Conservation (phyloP, 768 basidiomycete species). For the Lentinula lateritia region DNA sequence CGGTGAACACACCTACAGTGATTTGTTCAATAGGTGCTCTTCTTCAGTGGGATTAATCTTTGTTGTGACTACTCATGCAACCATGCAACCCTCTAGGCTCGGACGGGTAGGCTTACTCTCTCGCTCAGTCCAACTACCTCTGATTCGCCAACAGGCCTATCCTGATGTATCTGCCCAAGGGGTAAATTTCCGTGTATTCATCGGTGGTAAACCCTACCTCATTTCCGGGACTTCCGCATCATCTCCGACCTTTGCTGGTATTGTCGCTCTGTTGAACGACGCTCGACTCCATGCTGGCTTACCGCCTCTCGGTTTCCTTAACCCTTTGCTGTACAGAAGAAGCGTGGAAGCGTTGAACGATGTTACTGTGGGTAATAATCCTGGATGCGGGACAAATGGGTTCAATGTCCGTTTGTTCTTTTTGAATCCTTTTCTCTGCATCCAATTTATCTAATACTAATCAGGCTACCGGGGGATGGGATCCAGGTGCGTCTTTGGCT, state of each 20-base stretch:
- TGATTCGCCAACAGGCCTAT: slow-evolving; percentile 31
- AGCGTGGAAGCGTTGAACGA: slow-evolving; percentile 42
- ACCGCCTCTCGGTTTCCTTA: slow-evolving; percentile 58
- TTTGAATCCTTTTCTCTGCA: neutral
- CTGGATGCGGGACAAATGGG: slow-evolving; percentile 52
- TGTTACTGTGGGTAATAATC: slow-evolving; percentile 47
- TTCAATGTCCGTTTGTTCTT: slow-evolving; percentile 48
- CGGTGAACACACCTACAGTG: slow-evolving; percentile 43
- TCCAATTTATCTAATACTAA: neutral
- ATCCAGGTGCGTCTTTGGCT: slow-evolving; percentile 38
- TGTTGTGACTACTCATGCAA: neutral
- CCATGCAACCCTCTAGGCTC: slow-evolving; percentile 23
- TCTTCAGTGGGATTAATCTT: neutral
- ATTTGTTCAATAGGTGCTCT: slow-evolving; percentile 51
- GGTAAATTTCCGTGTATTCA: slow-evolving; percentile 41
- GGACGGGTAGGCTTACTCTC: slow-evolving; percentile 38
- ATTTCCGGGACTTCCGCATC: slow-evolving; percentile 65
- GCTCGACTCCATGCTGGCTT: slow-evolving; percentile 39
- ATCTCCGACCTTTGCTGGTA: slow-evolving; percentile 56
- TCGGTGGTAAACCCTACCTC: slow-evolving; percentile 27
- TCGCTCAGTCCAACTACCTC: neutral
- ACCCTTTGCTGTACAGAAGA: slow-evolving; percentile 52
- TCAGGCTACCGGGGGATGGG: slow-evolving; percentile 49
- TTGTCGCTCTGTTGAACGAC: slow-evolving; percentile 64
- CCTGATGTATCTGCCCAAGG: slow-evolving; percentile 68